Conservation (phyloP, 495 filamentous ascomycete species). For the Trichoderma erinaceum region DNA sequence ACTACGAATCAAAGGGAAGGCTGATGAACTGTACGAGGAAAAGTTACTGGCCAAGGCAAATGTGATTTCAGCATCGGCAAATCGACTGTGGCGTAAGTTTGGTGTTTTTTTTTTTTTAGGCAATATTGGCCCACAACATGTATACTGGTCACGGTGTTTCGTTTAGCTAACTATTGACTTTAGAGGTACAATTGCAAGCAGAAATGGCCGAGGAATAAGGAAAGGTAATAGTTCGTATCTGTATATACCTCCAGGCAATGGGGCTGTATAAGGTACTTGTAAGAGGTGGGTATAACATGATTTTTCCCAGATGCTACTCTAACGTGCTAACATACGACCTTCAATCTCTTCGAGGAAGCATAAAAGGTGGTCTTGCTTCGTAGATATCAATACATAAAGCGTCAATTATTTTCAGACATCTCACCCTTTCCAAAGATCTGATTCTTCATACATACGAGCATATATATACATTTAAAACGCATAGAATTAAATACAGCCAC, state of each 20-base stretch:
- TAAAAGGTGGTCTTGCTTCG: too few relatives aligned
- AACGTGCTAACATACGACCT: too few relatives aligned
- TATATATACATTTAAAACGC: too few relatives aligned
- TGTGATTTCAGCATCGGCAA: conserved; percentile 64
- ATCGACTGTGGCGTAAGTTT: conserved; percentile 61
- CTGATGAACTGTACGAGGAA: conserved; percentile 55
- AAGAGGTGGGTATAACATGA: neutral
- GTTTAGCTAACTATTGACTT: neutral
- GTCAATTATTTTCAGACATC: too few relatives aligned
- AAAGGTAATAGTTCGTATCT: too few relatives aligned
- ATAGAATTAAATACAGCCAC: too few relatives aligned
- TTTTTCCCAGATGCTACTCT: too few relatives aligned
- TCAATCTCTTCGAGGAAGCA: too few relatives aligned
- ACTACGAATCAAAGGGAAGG: conserved; percentile 49
- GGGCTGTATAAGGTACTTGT: neutral
- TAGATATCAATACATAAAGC: too few relatives aligned
- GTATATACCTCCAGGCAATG: neutral
- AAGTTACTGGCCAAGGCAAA: conserved; percentile 63
- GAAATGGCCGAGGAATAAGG: conserved; percentile 37
- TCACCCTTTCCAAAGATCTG: too few relatives aligned
- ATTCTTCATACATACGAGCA: too few relatives aligned
- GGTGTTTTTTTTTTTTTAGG: neutral
- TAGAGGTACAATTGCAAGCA: conserved; percentile 42
- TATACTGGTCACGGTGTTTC: neutral
- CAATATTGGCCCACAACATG: neutral